These are phyloP conservation scores for Hemisphaericaspora xylofermentans DNA, from an alignment of 1,139 yeast species.

Conservation along the genomic window DNA sequence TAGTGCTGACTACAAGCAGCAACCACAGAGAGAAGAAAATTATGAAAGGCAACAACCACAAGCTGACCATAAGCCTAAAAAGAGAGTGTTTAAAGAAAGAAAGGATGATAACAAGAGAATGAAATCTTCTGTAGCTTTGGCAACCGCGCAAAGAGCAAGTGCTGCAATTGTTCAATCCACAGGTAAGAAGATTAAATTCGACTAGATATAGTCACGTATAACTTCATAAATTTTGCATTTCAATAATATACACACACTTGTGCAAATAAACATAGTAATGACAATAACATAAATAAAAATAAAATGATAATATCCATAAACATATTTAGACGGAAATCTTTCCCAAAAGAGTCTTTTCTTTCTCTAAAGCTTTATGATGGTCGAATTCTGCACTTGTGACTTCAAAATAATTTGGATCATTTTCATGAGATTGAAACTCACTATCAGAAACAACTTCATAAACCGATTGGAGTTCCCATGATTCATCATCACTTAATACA, in stretches of 20 bases:
- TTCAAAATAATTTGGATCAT: conserved; percentile 52
- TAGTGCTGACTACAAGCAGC: conserved; percentile 14
- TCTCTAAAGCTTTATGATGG: conserved; percentile 20
- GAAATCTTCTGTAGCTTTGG: conserved; percentile 85
- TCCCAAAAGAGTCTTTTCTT: conserved; percentile 8
- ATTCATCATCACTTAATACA: conserved; percentile 14
- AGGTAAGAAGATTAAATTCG: conserved; percentile 84
- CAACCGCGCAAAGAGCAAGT: conserved; percentile 85
- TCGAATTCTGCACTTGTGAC: conserved; percentile 38
- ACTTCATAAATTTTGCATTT: neutral
- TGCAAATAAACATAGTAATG: neutral
- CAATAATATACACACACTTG: neutral
- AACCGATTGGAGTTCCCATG: conserved; percentile 40
- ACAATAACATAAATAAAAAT: conserved; percentile 3
- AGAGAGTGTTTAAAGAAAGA: conserved; percentile 17
- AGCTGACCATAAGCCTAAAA: conserved; percentile 21
- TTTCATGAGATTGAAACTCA: conserved; percentile 45
- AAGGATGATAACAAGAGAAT: conserved; percentile 40
- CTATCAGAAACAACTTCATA: conserved; percentile 52
- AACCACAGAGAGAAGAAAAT: conserved; percentile 16
- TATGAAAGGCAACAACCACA: conserved; percentile 7
- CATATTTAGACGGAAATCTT: conserved; percentile 5
- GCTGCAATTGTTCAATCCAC: conserved; percentile 85
- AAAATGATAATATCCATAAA: neutral
- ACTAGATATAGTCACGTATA: conserved; percentile 16